Conservation (phyloP, 2,329 filamentous ascomycete genomes). For the Chaetomiaceae sp. region DNA sequence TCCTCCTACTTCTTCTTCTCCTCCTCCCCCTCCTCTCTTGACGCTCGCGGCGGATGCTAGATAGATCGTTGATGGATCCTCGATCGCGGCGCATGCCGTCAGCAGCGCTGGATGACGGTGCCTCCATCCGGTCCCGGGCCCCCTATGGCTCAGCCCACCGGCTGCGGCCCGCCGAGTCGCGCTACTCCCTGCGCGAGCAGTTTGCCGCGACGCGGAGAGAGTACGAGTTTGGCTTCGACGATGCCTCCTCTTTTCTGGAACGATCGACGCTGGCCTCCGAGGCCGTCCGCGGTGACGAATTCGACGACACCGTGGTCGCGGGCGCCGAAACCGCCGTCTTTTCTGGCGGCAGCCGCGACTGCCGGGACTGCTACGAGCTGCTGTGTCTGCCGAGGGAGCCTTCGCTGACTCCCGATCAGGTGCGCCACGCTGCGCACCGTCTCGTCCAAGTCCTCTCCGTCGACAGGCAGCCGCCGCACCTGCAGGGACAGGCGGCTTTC, state of each 20-base stretch:
- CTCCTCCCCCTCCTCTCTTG: not conserved
- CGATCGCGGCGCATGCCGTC: slow-evolving; percentile 6
- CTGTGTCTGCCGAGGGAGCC: slow-evolving; percentile 36
- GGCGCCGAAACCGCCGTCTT: slow-evolving; percentile 1
- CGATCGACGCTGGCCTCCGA: slow-evolving; percentile 24
- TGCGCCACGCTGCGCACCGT: slow-evolving; percentile 40
- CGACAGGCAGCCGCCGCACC: slow-evolving; percentile 35
- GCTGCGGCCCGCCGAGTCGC: slow-evolving; percentile 22
- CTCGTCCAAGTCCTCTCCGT: slow-evolving; percentile 41
- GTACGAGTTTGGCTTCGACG: slow-evolving; percentile 43
- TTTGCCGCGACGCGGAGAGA: slow-evolving; percentile 43
- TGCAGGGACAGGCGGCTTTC: slow-evolving; percentile 33
- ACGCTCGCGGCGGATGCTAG: not conserved
- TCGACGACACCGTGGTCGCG: slow-evolving; percentile 19
- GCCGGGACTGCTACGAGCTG: slow-evolving; percentile 39
- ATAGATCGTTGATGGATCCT: not conserved
- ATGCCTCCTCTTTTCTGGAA: slow-evolving; percentile 39
- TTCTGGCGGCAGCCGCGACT: slow-evolving; percentile 1
- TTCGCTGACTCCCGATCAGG: slow-evolving; percentile 29
- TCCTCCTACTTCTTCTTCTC: not conserved
- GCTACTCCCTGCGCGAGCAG: slow-evolving; percentile 41
- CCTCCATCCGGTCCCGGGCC: slow-evolving; percentile 7
- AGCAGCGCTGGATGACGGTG: slow-evolving; percentile 3
- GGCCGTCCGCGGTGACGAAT: slow-evolving; percentile 20
- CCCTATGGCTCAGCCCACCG: slow-evolving; percentile 12